phyloP scores from a whole-genome alignment of 2,329 filamentous ascomycete species.

The Colletotrichum abscissum region DNA sequence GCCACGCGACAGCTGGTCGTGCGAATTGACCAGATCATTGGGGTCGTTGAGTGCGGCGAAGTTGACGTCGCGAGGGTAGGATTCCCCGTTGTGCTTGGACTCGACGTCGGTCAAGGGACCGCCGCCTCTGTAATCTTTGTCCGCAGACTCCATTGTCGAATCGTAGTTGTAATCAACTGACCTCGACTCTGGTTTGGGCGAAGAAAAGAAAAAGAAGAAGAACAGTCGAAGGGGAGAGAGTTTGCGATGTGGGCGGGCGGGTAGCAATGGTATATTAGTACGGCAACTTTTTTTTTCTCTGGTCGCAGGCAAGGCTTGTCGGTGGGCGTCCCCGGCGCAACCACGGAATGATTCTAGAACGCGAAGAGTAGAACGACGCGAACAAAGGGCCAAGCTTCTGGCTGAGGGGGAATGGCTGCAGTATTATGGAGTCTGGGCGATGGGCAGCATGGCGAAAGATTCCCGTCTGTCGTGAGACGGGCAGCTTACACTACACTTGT shows the following conservation, averaged over 20 bases:
- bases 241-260: neutral
- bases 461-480: constrained; percentile 6
- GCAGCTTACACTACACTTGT: neutral
- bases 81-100: constrained; percentile 38
- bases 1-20: constrained; percentile 63
- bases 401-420: neutral
- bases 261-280: neutral
- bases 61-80: constrained; percentile 36
- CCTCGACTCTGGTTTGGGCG: neutral
- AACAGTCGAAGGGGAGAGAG: neutral
- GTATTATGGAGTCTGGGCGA: constrained; percentile 28
- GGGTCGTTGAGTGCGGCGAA: constrained; percentile 40
- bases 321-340: constrained; percentile 28
- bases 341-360: constrained; percentile 24
- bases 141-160: constrained; percentile 23
- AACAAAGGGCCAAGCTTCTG: constrained; percentile 1
- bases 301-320: constrained; percentile 4
- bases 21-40: constrained; percentile 48
- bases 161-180: neutral
- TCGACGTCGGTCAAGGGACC: constrained; percentile 36
- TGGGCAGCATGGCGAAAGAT: constrained; percentile 10
- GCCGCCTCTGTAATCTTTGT: constrained; percentile 32
- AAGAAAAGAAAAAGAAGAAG: neutral
- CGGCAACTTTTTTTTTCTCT: neutral
- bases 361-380: neutral